Evolutionary conservation across 345 rosid genomes (phyloP).

Genomic region (Syzygium aqueum): DNA sequence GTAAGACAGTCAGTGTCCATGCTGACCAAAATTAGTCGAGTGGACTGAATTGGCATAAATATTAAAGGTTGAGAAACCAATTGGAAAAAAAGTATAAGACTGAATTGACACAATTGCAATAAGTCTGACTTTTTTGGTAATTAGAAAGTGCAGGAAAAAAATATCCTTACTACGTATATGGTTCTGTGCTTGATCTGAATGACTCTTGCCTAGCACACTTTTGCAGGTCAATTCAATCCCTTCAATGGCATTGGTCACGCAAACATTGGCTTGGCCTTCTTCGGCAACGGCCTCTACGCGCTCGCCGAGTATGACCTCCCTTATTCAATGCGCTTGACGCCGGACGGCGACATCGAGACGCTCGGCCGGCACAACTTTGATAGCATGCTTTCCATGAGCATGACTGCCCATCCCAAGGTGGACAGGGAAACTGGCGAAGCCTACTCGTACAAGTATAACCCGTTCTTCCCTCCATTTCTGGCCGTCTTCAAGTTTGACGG

Average conservation of each 20-base stretch:
- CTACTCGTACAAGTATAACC: slow-evolving; percentile 42
- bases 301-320: slow-evolving; percentile 49
- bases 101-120: no score
- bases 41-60: no score
- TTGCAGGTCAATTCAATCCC: slow-evolving; percentile 19
- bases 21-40: no score
- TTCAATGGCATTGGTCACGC: slow-evolving; percentile 39
- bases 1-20: no score
- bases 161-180: neutral
- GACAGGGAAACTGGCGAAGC: slow-evolving; percentile 33
- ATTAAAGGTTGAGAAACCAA: no score
- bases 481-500: slow-evolving; percentile 34
- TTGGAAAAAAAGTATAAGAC: no score
- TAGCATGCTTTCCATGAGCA: slow-evolving; percentile 35
- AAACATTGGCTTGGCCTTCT: slow-evolving; percentile 34
- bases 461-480: slow-evolving; percentile 34
- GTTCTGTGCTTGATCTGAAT: neutral
- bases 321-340: slow-evolving; percentile 25
- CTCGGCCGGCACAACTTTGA: slow-evolving; percentile 27
- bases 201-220: neutral
- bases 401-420: slow-evolving; percentile 52
- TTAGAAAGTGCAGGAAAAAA: no score
- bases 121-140: no score
- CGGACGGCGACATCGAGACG: slow-evolving; percentile 32
- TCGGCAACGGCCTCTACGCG: slow-evolving; percentile 34